Percentiles rank a stretch among this genome's conserved stretches.
phyloP scores from a whole-genome alignment of 2,329 filamentous ascomycete genomes.

The Claviceps sp. region DNA sequence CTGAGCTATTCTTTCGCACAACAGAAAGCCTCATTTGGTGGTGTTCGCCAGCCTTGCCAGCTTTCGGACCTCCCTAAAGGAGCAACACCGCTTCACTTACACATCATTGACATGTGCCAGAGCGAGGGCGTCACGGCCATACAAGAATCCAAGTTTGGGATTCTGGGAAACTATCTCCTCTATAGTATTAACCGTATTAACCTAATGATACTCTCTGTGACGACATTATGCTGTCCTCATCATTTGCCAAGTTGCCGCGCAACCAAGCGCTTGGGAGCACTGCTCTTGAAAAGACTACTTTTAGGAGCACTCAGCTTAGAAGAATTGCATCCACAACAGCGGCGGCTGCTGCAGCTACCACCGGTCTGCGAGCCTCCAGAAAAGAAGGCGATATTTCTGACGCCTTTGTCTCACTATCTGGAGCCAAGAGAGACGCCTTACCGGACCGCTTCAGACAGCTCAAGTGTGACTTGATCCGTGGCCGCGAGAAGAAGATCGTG shows the following conservation, averaged over 20 bases:
- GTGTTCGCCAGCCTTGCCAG: not conserved
- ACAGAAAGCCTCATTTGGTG: not conserved
- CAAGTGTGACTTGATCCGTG: constrained; percentile 38
- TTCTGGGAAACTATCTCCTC: too few relatives aligned
- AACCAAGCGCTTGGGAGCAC: not conserved
- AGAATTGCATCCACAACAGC: constrained; percentile 1
- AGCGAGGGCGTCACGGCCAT: not conserved
- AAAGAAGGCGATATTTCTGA: constrained; percentile 50
- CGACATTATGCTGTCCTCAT: constrained; percentile 7
- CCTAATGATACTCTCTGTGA: not conserved
- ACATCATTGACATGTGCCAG: not conserved
- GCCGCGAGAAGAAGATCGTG: constrained; percentile 32
- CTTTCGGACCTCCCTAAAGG: not conserved
- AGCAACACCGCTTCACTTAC: not conserved
- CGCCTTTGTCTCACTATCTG: constrained; percentile 46
- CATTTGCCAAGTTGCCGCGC: constrained; percentile 3
- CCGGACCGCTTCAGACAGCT: constrained; percentile 42
- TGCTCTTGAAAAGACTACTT: too few relatives aligned
- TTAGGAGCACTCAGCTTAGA: not conserved
- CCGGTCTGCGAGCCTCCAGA: constrained; percentile 19
- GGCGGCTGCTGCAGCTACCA: not conserved
- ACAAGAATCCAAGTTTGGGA: too few relatives aligned
- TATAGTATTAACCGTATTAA: too few relatives aligned
- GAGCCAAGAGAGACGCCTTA: constrained; percentile 28
- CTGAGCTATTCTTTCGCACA: not conserved